Conservation (phyloP, 108 stramenopile genomes). For the Conticribra weissflogii region DNA sequence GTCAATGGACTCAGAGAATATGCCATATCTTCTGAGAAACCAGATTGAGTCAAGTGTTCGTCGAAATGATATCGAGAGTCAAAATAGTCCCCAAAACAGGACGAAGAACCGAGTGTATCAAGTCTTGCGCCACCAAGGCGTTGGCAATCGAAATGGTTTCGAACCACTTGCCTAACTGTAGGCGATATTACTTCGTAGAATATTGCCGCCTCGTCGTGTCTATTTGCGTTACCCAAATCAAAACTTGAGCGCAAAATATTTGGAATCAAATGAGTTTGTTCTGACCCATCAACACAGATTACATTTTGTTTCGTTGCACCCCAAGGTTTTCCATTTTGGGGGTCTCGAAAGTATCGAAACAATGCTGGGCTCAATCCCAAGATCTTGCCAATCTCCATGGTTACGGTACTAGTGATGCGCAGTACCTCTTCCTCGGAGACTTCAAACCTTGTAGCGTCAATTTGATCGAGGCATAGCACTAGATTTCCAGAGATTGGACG, state of each 20-base stretch:
- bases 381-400: slow-evolving; percentile 55
- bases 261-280: slow-evolving; percentile 28
- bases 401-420: slow-evolving; percentile 31
- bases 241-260: slow-evolving; percentile 31
- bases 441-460: slow-evolving; percentile 76
- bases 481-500: slow-evolving; percentile 81
- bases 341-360: slow-evolving; percentile 74
- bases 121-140: slow-evolving; percentile 41
- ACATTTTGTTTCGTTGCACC: slow-evolving; percentile 35
- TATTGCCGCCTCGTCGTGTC: background rate
- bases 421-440: slow-evolving; percentile 49
- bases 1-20: slow-evolving; percentile 48
- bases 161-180: slow-evolving; percentile 42
- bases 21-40: slow-evolving; percentile 39
- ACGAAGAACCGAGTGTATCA: slow-evolving; percentile 8
- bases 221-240: slow-evolving; percentile 14
- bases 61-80: slow-evolving; percentile 49
- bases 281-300: slow-evolving; percentile 44
- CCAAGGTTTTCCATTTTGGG: slow-evolving; percentile 62
- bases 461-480: slow-evolving; percentile 71
- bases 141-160: slow-evolving; percentile 60
- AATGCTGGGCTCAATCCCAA: slow-evolving; percentile 73
- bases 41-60: slow-evolving; percentile 29
- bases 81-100: slow-evolving; percentile 67
- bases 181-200: slow-evolving; percentile 50